Conservation (phyloP, 2,329 filamentous ascomycete species). For the Phialophora macrospora region DNA sequence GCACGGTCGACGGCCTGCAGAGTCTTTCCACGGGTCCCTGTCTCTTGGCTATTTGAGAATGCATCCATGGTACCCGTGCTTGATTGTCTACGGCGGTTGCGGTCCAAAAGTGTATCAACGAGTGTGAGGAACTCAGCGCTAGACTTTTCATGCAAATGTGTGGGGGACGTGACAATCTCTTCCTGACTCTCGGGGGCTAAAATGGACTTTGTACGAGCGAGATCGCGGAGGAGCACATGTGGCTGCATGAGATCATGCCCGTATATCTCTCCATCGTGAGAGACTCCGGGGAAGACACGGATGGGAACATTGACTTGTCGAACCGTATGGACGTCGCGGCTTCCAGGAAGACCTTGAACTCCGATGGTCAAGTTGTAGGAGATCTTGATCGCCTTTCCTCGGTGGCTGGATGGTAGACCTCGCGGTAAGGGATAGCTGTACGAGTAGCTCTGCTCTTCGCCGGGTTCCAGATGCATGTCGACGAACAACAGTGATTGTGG, state of each 20-base stretch:
- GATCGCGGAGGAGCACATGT: constrained; percentile 84
- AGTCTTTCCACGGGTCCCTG: constrained; percentile 55
- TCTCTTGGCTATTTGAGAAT: constrained; percentile 17
- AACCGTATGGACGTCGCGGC: constrained; percentile 77
- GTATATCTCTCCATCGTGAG: constrained; percentile 82
- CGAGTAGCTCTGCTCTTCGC: constrained; percentile 84
- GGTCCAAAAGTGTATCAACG: constrained; percentile 37
- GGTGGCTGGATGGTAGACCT: constrained; percentile 88
- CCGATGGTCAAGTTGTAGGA: constrained; percentile 89
- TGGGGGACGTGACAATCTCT: constrained; percentile 47
- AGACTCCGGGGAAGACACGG: constrained; percentile 89
- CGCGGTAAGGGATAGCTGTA: constrained; percentile 85
- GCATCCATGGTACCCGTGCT: constrained; percentile 36
- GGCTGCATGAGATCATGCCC: constrained; percentile 94
- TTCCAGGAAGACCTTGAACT: constrained; percentile 80
- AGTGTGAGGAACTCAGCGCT: constrained; percentile 56
- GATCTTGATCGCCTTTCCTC: constrained; percentile 90
- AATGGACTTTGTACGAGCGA: constrained; percentile 68
- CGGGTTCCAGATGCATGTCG: constrained; percentile 82
- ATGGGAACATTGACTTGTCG: constrained; percentile 93
- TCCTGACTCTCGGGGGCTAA: constrained; percentile 50
- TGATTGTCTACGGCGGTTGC: constrained; percentile 36
- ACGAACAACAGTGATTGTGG: constrained; percentile 96
- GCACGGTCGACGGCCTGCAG: constrained; percentile 90
- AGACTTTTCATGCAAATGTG: constrained; percentile 66